Evolutionary conservation across 495 filamentous ascomycete genomes (phyloP), one percentile per base, ranked within the genome.

Genomic region (Copromyces sp.): DNA sequence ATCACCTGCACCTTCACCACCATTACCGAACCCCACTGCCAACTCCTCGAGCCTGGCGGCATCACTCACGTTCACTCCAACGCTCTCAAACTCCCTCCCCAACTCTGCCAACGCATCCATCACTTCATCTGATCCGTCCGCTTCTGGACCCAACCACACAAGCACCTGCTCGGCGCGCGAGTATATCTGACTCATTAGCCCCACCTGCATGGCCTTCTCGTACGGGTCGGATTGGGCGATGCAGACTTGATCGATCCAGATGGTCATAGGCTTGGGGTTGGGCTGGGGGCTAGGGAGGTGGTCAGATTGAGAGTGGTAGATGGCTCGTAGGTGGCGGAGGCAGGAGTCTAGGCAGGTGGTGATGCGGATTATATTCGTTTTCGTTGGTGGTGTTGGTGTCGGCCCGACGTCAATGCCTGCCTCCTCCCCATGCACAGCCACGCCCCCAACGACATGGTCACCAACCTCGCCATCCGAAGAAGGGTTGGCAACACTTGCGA

Each of bases 241-340:
- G 69, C 80, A 82, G 29, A 82, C 70, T 4, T 77, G 77, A n/a
- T 76, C 75, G 47, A 76, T 73, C 73, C 75, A 76, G 9, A 75
- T 9, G 9, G 24, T 29, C 24, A 24, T 0, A 24, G 24, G 24
- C 24, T 24, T 24, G 24, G 24, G 1, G 24, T 1, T 24, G 0
- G 20, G n/a, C 0, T 4, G 11, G 14, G 39, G 20, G 9, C 11
- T 9, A 0, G 39, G 12, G 11, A 39, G n/a, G 17, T n/a, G 6
- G 4, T 53, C 45, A 4, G n/a, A 9, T 4, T 29, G 20, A 2
- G n/a, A 9, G 20, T 59, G 47, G 47, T 53, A 4, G 2, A 53
- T 53, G 0, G 45, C 45, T 0, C 70, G 53, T 32, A 72, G 16
- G 4, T 68, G 3, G 16, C 71, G 71, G 8, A 72, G 61, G 5